A percentile compares a stretch with the other conserved stretches of the same genome.
phyloP scores from a whole-genome alignment of 2,329 filamentous ascomycete species.

The Claviceps arundinis region DNA sequence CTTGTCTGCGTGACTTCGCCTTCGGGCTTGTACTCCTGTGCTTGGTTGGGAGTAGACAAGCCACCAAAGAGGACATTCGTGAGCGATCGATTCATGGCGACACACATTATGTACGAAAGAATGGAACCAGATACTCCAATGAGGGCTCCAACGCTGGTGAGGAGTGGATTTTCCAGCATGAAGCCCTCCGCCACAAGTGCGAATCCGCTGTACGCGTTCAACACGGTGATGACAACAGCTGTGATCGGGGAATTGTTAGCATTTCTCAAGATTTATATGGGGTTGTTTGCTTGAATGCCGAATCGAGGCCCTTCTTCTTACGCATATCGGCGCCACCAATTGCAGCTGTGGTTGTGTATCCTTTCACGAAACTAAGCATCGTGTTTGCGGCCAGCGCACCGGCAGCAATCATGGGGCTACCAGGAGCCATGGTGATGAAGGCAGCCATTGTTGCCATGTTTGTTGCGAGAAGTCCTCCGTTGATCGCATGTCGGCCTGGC shows the following conservation, averaged over 20 bases:
- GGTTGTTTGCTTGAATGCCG: neutral
- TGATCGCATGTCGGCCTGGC: conserved; percentile 63
- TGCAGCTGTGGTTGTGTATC: conserved; percentile 74
- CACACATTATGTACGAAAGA: conserved; percentile 74
- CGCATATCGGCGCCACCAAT: conserved; percentile 93
- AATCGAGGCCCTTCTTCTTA: conserved; percentile 13
- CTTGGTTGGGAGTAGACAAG: conserved; percentile 39
- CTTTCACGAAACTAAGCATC: conserved; percentile 68
- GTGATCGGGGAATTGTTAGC: conserved; percentile 5
- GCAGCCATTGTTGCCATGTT: conserved; percentile 76
- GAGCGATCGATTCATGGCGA: conserved; percentile 85
- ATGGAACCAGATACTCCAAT: conserved; percentile 86
- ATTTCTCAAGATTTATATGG: neutral
- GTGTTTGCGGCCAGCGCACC: conserved; percentile 66
- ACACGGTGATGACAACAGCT: conserved; percentile 74
- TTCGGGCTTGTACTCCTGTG: conserved; percentile 58
- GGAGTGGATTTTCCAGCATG: conserved; percentile 77
- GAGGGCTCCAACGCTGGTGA: conserved; percentile 74
- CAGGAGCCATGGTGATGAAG: conserved; percentile 71
- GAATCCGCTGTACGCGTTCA: conserved; percentile 86
- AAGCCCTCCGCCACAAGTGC: conserved; percentile 82
- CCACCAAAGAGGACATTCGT: conserved; percentile 83
- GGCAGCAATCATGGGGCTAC: conserved; percentile 65
- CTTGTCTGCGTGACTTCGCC: conserved; percentile 66
- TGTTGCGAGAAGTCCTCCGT: conserved; percentile 57